phyloP scores from a whole-genome alignment of 331 rosid genomes.

The Prunus yedoensis region DNA sequence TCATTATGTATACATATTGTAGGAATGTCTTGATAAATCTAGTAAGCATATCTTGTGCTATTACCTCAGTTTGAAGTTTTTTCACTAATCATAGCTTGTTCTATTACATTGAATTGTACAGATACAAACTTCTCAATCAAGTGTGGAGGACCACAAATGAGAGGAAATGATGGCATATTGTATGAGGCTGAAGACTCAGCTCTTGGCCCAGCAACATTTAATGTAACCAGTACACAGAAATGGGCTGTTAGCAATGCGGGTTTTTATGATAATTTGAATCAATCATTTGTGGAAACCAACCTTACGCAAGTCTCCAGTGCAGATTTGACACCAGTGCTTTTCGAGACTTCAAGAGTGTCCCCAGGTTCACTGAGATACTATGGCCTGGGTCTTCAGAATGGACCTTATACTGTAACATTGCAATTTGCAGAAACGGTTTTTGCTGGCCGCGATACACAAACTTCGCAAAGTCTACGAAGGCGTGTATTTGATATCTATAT shows the following conservation, averaged over 20 bases:
- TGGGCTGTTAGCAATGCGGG: constrained; percentile 85
- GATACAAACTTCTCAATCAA: too few relatives aligned
- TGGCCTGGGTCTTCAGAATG: constrained; percentile 32
- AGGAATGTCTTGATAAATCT: too few relatives aligned
- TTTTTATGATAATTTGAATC: background rate
- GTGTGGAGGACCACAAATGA: too few relatives aligned
- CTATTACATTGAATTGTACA: too few relatives aligned
- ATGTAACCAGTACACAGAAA: constrained; percentile 35
- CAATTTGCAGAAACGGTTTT: constrained; percentile 25
- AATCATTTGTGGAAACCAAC: background rate
- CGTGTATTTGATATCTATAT: constrained; percentile 27
- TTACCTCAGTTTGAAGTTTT: too few relatives aligned
- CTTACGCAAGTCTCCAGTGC: background rate
- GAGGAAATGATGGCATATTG: too few relatives aligned
- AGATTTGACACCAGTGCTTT: constrained; percentile 18
- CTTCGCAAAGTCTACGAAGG: constrained; percentile 15
- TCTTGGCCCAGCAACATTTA: too few relatives aligned
- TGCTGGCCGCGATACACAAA: background rate
- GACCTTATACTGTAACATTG: constrained; percentile 19
- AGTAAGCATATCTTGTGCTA: too few relatives aligned
- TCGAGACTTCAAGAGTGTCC: constrained; percentile 25
- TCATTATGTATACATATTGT: too few relatives aligned
- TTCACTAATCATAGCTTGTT: too few relatives aligned
- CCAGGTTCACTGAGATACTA: constrained; percentile 28
- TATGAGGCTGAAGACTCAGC: too few relatives aligned